These are phyloP conservation scores for Saccharomycopsis oosterbeekiorum DNA, from an alignment of 805 yeast genomes.

Conservation along the genomic window DNA sequence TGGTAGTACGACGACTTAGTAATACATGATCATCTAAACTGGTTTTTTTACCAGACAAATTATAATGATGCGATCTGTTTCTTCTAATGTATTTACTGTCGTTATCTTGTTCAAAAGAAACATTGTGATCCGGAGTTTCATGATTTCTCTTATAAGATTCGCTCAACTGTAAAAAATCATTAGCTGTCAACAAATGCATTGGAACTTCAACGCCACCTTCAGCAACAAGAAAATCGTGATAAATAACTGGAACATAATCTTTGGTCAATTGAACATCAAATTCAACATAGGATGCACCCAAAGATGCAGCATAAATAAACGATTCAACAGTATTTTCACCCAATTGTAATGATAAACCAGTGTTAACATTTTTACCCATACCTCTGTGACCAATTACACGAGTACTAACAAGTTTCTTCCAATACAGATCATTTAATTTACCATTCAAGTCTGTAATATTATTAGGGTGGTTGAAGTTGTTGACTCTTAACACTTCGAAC, in stretches of 20 bases:
- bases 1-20: constrained; percentile 1
- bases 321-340: constrained; percentile 96
- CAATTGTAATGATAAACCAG: constrained; percentile 69
- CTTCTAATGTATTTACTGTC: not conserved
- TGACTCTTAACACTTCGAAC: constrained; percentile 65
- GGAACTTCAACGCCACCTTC: constrained; percentile 95
- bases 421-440: constrained; percentile 72
- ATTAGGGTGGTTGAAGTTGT: constrained; percentile 61
- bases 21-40: constrained; percentile 15
- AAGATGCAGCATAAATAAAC: constrained; percentile 89
- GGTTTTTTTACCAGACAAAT: not conserved
- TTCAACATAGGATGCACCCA: constrained; percentile 95
- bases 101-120: not conserved
- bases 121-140: not conserved
- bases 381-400: constrained; percentile 96
- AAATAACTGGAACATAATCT: constrained; percentile 84
- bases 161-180: constrained; percentile 64
- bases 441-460: constrained; percentile 71
- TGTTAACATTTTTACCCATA: constrained; percentile 72
- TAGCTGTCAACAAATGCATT: constrained; percentile 84
- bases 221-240: constrained; percentile 89
- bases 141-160: constrained; percentile 19
- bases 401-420: constrained; percentile 83
- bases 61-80: not conserved
- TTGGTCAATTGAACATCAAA: constrained; percentile 94